Evolutionary conservation across 192 early-diverging fungal species (phyloP).

Genomic region (Linnemannia exigua): DNA sequence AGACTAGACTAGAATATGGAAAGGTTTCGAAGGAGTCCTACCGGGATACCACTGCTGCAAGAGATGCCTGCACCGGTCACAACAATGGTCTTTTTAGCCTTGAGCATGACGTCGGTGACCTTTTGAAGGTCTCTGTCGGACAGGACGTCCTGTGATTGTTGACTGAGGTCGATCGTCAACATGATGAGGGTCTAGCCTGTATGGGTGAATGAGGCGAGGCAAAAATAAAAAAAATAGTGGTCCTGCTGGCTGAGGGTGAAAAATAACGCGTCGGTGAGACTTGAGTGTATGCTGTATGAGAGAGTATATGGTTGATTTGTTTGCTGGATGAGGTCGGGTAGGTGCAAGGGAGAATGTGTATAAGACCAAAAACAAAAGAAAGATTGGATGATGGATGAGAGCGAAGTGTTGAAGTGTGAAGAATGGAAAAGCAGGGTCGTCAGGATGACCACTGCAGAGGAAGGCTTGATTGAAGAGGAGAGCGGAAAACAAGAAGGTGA

Average conservation of each 20-base stretch:
- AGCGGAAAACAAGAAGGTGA: background rate
- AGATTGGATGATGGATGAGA: background rate
- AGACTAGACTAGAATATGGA: background rate
- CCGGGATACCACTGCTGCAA: conserved; percentile 89
- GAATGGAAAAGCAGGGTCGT: background rate
- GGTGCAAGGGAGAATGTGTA: background rate
- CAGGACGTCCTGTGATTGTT: conserved; percentile 14
- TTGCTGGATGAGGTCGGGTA: background rate
- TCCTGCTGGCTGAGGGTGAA: background rate
- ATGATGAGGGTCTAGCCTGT: conserved; percentile 10
- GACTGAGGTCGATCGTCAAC: conserved; percentile 52
- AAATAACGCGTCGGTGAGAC: background rate
- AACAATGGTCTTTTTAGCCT: conserved; percentile 70
- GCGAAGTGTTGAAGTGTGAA: background rate
- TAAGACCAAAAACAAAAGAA: background rate
- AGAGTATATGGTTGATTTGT: background rate
- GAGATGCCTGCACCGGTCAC: conserved; percentile 95
- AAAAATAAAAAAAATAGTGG: conserved; percentile 3
- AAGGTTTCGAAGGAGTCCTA: conserved; percentile 41
- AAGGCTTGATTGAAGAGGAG: background rate
- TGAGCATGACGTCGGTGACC: conserved; percentile 49
- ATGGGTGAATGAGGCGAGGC: background rate
- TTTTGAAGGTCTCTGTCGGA: conserved; percentile 31
- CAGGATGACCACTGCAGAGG: background rate
- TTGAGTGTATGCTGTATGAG: background rate